These are phyloP conservation scores for Aspergillus aculeatinus DNA, from an alignment of 2,329 filamentous ascomycete genomes.

Conservation along the genomic window DNA sequence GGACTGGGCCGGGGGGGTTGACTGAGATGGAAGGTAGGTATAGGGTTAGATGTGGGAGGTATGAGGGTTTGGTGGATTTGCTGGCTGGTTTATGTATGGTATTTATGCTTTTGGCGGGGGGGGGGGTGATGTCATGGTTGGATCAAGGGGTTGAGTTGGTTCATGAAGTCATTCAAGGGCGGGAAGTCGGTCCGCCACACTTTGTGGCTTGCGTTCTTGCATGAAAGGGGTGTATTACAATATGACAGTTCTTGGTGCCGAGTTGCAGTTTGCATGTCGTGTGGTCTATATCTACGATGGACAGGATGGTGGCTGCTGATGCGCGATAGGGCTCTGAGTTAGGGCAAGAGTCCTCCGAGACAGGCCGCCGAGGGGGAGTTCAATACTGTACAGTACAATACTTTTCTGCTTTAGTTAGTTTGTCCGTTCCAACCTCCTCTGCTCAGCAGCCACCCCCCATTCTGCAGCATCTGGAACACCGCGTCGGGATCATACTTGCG, in stretches of 20 bases:
- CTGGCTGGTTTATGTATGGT: neutral
- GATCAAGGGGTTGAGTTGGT: neutral
- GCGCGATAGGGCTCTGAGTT: neutral
- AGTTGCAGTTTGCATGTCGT: too few relatives aligned
- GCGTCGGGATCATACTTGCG: constrained; percentile 1
- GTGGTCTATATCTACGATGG: too few relatives aligned
- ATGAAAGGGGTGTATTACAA: too few relatives aligned
- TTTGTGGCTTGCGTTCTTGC: too few relatives aligned
- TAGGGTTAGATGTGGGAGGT: too few relatives aligned
- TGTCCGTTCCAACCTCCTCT: neutral
- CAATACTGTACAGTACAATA: too few relatives aligned
- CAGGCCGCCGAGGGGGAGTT: neutral
- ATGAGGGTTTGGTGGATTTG: too few relatives aligned
- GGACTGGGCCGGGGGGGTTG: too few relatives aligned
- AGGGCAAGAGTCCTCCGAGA: neutral
- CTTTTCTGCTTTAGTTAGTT: neutral
- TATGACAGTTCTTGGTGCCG: too few relatives aligned
- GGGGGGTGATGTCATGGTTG: neutral
- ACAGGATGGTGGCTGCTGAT: too few relatives aligned
- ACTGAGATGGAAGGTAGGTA: too few relatives aligned
- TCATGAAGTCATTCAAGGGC: neutral
- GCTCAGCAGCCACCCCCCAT: neutral
- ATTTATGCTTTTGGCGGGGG: neutral
- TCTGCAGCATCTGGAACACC: constrained; percentile 5
- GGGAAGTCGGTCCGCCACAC: too few relatives aligned